phyloP scores from a whole-genome alignment of 805 yeast species.

The Geotrichum ghanense region DNA sequence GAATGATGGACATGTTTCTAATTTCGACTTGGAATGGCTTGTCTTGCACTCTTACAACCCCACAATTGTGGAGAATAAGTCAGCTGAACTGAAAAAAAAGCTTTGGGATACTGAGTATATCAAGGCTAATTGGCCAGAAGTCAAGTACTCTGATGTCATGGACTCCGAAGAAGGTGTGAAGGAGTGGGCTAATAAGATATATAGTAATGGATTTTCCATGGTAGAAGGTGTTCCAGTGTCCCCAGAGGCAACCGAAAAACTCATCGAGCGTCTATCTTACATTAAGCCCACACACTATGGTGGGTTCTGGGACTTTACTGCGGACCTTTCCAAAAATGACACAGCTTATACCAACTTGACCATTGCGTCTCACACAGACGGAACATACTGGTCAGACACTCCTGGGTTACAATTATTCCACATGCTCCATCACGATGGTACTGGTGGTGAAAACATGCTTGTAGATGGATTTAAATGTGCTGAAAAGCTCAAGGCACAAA shows the following conservation, averaged over 20 bases:
- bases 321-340: conserved; percentile 54
- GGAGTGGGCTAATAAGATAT: conserved; percentile 36
- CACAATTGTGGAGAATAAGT: conserved; percentile 26
- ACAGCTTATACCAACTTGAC: conserved; percentile 63
- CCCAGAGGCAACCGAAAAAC: conserved; percentile 46
- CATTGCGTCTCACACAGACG: conserved; percentile 58
- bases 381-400: conserved; percentile 64
- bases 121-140: conserved; percentile 32
- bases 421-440: conserved; percentile 44
- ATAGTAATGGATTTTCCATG: conserved; percentile 49
- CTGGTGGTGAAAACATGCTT: conserved; percentile 57
- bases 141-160: conserved; percentile 39
- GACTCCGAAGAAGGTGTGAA: conserved; percentile 33
- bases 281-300: conserved; percentile 64
- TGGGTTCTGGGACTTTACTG: conserved; percentile 72
- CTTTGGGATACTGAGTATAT: conserved; percentile 38
- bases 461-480: conserved; percentile 61
- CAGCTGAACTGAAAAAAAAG: conserved; percentile 25
- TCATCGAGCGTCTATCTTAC: conserved; percentile 46
- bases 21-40: conserved; percentile 33
- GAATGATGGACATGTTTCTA: conserved; percentile 33
- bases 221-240: conserved; percentile 49
- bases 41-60: conserved; percentile 43
- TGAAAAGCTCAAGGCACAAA: conserved; percentile 30
- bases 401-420: conserved; percentile 66